phyloP scores from a whole-genome alignment of 495 filamentous ascomycete genomes.

The Daldinia grandis region DNA sequence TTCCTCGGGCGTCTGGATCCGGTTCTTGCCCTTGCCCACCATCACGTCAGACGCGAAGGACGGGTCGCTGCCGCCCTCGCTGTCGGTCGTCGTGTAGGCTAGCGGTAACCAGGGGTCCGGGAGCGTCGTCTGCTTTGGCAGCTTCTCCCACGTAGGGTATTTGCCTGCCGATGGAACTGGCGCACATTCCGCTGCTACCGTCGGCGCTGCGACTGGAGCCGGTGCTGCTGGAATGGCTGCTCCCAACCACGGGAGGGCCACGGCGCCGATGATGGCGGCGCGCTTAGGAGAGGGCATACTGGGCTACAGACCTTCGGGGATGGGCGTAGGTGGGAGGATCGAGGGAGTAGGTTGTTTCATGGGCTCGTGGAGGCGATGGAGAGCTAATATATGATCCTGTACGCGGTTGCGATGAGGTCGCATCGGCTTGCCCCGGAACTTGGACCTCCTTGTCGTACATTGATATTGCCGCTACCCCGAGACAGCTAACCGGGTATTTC shows the following conservation, averaged over 20 bases:
- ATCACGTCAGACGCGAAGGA: slow-evolving; percentile 51
- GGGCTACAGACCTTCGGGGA: not conserved
- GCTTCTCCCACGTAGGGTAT: slow-evolving; percentile 52
- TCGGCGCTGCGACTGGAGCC: slow-evolving; percentile 12
- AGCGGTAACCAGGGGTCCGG: slow-evolving; percentile 62
- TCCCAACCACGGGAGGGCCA: slow-evolving; percentile 16
- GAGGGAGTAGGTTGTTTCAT: not conserved
- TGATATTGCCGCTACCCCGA: slow-evolving; percentile 40
- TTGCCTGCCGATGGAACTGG: slow-evolving; percentile 49
- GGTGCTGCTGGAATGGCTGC: slow-evolving; percentile 28
- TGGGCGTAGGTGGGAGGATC: not conserved
- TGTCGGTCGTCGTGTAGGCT: slow-evolving; percentile 53
- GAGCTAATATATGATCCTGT: slow-evolving; percentile 32
- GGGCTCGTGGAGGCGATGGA: not conserved
- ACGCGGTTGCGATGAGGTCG: slow-evolving; percentile 21
- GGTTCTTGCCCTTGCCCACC: slow-evolving; percentile 51
- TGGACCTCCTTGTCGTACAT: slow-evolving; percentile 40
- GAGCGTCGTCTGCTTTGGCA: slow-evolving; percentile 53
- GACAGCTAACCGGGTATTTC: slow-evolving; percentile 33
- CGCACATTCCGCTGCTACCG: slow-evolving; percentile 41
- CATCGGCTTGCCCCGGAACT: slow-evolving; percentile 35
- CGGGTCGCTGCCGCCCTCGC: slow-evolving; percentile 42
- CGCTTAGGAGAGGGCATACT: slow-evolving; percentile 28
- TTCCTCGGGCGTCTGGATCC: slow-evolving; percentile 56
- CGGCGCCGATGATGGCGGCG: slow-evolving; percentile 22